Percentiles rank a stretch among this genome's conserved stretches.
phyloP scores from a whole-genome alignment of 768 basidiomycete genomes.

The Lactarius vividus region DNA sequence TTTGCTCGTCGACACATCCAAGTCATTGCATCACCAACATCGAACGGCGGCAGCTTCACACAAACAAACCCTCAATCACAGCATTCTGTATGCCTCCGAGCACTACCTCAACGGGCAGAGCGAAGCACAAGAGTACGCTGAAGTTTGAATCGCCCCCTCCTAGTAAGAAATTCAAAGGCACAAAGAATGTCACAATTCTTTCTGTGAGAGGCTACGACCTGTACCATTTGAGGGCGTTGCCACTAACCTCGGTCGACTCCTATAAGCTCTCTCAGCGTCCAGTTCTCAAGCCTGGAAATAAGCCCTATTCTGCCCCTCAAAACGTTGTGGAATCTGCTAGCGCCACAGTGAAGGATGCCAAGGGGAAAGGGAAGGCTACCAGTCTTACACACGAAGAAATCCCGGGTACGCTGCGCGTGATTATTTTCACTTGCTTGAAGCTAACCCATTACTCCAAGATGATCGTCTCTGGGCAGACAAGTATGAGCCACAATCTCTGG shows the following conservation, averaged over 20 bases:
- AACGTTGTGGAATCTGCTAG: not conserved
- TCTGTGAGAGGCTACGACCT: slow-evolving; percentile 12
- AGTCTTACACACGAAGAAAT: not conserved
- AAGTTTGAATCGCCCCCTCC: slow-evolving; percentile 23
- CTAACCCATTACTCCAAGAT: slow-evolving; percentile 12
- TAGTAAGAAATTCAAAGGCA: slow-evolving; percentile 16
- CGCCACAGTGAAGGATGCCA: slow-evolving; percentile 20
- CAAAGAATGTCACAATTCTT: slow-evolving; percentile 15
- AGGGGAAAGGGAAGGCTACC: slow-evolving; percentile 32
- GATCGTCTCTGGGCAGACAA: slow-evolving; percentile 36
- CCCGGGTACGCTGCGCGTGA: slow-evolving; percentile 1
- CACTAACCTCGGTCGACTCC: slow-evolving; percentile 9
- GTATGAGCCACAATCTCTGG: slow-evolving; percentile 43
- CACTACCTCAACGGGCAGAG: not conserved
- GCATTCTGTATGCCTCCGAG: slow-evolving; percentile 16
- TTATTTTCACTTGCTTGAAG: not conserved
- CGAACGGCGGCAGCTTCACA: not conserved
- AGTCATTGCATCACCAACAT: not conserved
- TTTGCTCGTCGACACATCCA: not conserved
- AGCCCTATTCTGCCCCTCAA: not conserved
- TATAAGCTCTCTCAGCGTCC: slow-evolving; percentile 16
- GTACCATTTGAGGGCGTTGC: not conserved
- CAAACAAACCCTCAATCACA: not conserved
- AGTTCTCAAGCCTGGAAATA: slow-evolving; percentile 2
- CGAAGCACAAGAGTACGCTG: slow-evolving; percentile 26